Conservation (phyloP, 805 yeast species). For the Candida krabiensis region DNA sequence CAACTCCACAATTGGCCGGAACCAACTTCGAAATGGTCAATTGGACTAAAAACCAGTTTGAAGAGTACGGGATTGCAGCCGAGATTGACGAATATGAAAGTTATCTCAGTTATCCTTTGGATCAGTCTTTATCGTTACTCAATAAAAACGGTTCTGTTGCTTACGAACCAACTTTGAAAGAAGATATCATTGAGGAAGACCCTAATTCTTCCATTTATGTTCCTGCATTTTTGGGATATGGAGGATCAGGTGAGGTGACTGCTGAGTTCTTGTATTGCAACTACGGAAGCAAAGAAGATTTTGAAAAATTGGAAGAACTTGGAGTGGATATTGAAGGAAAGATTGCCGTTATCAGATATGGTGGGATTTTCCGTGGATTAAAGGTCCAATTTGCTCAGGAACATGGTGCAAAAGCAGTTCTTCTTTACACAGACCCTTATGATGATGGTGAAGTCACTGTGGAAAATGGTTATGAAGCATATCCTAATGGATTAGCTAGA, state of each 20-base stretch:
- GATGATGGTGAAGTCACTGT: conserved; percentile 56
- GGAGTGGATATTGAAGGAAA: conserved; percentile 56
- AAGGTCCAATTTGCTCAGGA: conserved; percentile 78
- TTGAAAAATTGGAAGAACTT: conserved; percentile 41
- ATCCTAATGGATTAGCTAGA: conserved; percentile 77
- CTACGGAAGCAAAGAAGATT: conserved; percentile 66
- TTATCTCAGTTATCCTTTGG: conserved; percentile 63
- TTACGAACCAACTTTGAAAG: conserved; percentile 54
- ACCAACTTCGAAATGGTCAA: conserved; percentile 47
- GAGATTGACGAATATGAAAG: conserved; percentile 58
- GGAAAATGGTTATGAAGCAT: conserved; percentile 59
- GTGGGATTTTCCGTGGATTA: conserved; percentile 65
- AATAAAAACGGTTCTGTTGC: conserved; percentile 26
- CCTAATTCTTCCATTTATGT: conserved; percentile 49
- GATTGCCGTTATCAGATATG: conserved; percentile 68
- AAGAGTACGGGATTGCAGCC: conserved; percentile 58
- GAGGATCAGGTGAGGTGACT: conserved; percentile 74
- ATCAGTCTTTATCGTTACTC: conserved; percentile 49
- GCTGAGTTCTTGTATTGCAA: conserved; percentile 66
- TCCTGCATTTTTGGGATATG: conserved; percentile 77
- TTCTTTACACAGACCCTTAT: conserved; percentile 69
- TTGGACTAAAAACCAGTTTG: conserved; percentile 59
- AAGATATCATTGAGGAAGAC: conserved; percentile 49
- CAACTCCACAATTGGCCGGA: conserved; percentile 60
- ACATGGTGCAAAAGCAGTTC: conserved; percentile 63